Evolutionary conservation across 352 stramenopile genomes (phyloP).

Genomic region (Phytophthora brassicae): DNA sequence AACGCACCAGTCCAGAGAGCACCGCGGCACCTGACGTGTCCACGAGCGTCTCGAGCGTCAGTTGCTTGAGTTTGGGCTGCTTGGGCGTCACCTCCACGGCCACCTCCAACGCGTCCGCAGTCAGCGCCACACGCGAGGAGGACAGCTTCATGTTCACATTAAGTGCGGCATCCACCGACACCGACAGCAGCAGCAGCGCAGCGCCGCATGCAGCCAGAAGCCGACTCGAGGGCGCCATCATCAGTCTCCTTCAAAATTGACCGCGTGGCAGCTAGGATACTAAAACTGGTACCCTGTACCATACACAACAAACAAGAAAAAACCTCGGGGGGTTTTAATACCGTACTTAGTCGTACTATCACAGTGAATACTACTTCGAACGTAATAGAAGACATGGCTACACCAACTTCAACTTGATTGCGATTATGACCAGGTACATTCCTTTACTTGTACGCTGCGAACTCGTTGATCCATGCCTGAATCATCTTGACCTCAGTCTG

Average conservation of each 20-base stretch:
- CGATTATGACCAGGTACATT: too few relatives aligned
- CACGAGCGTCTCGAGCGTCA: conserved; percentile 71
- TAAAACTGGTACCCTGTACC: conserved; percentile 3
- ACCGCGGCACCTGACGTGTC: conserved; percentile 61
- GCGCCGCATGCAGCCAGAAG: conserved; percentile 28
- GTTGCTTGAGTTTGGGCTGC: conserved; percentile 52
- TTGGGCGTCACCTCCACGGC: conserved; percentile 54
- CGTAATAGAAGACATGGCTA: conserved; percentile 24
- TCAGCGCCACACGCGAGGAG: conserved; percentile 52
- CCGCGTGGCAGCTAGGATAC: conserved; percentile 20
- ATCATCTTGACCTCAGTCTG: conserved; percentile 82
- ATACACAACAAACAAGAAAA: neutral
- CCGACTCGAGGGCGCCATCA: conserved; percentile 25
- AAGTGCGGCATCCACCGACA: conserved; percentile 30
- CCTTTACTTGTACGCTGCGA: conserved; percentile 39
- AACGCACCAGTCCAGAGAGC: conserved; percentile 60
- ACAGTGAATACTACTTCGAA: neutral
- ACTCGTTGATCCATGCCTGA: conserved; percentile 82
- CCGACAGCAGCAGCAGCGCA: conserved; percentile 31
- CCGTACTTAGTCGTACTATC: neutral
- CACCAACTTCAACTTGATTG: conserved; percentile 13
- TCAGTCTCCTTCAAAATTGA: conserved; percentile 30
- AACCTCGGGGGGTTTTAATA: neutral
- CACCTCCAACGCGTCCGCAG: conserved; percentile 44
- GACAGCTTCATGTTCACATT: conserved; percentile 46